Evolutionary conservation across 176 grass and related monocot species (phyloP), one percentile per base, ranked within the genome.

Genomic region (Otatea glauca): DNA sequence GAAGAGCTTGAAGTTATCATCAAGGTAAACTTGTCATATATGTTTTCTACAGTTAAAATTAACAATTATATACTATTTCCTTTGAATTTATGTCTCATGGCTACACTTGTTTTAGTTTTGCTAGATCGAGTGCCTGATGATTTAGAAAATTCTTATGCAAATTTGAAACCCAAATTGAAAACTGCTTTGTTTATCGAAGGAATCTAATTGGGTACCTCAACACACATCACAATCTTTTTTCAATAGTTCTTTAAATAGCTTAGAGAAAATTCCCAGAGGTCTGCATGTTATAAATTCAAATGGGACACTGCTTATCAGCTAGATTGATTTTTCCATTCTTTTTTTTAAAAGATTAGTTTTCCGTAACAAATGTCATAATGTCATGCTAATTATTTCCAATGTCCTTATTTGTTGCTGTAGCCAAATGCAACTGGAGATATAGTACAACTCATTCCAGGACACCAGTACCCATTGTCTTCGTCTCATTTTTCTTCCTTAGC

Each of bases 401-500:
- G 21, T 70, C 44, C 41, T 77, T 70, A 53, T 83, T 83, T 65
- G 17, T 63, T 72, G 21, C 20, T 83, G 42, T 68, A 88, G 86
- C 72, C 12, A 63, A 83, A 76, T 38, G 58, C 81, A 88, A 32
- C 56, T 63, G 38, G 6, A 47, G 55, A 72, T 29, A 47, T 1
- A 32, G 17, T 72, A 55, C 74, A 65, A 76, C 5, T 35, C 21
- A 73, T 35, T 70, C 74, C 45, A 48, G 48, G 47, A 47, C 38
- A 56, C 14, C 81, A 6, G 47, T 24, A 47, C 38, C 11, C 69
- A 44, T 38, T 20, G n/a, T 55, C 75, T 48, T 34, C 81, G 10
- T 74, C 47, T 48, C 25, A 14, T 47, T 65, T 70, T 77, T 78
- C 56, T 34, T 72, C 59, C 4, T 49, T 79, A 39, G 75, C 48